These are phyloP conservation scores for Lasiosphaeria hispida DNA, from an alignment of 495 filamentous ascomycete genomes.

Conservation along the genomic window DNA sequence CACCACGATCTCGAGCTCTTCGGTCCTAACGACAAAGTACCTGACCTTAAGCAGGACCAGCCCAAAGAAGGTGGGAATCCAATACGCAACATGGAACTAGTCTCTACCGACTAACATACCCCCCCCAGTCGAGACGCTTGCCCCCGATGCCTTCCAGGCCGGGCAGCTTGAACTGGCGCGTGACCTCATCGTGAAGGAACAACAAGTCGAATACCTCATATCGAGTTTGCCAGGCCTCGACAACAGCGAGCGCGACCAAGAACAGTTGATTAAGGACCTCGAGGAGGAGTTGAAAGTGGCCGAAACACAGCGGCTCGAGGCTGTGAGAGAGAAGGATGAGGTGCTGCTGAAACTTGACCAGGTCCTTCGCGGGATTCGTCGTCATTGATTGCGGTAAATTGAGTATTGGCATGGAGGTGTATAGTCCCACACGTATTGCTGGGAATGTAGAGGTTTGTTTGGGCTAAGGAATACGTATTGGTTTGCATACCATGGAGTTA, in stretches of 20 bases:
- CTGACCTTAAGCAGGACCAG: slow-evolving; percentile 53
- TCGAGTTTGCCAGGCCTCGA: slow-evolving; percentile 81
- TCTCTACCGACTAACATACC: slow-evolving; percentile 8
- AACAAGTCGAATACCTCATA: slow-evolving; percentile 90
- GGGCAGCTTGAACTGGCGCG: slow-evolving; percentile 78
- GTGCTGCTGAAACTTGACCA: slow-evolving; percentile 66
- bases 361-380: slow-evolving; percentile 58
- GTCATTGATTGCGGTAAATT: slow-evolving; percentile 33
- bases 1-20: slow-evolving; percentile 76
- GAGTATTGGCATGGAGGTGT: background rate
- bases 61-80: slow-evolving; percentile 36
- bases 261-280: slow-evolving; percentile 67
- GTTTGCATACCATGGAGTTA: background rate
- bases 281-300: slow-evolving; percentile 72
- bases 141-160: slow-evolving; percentile 63
- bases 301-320: slow-evolving; percentile 68
- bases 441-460: background rate
- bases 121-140: slow-evolving; percentile 56
- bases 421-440: background rate
- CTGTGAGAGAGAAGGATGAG: slow-evolving; percentile 67
- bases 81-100: background rate
- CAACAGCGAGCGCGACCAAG: slow-evolving; percentile 79
- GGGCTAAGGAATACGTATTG: too few species aligned
- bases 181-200: slow-evolving; percentile 84
- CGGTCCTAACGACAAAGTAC: slow-evolving; percentile 54